These are phyloP conservation scores for Petrea volubilis DNA, from an alignment of 257 asterid species.

Conservation along the genomic window DNA sequence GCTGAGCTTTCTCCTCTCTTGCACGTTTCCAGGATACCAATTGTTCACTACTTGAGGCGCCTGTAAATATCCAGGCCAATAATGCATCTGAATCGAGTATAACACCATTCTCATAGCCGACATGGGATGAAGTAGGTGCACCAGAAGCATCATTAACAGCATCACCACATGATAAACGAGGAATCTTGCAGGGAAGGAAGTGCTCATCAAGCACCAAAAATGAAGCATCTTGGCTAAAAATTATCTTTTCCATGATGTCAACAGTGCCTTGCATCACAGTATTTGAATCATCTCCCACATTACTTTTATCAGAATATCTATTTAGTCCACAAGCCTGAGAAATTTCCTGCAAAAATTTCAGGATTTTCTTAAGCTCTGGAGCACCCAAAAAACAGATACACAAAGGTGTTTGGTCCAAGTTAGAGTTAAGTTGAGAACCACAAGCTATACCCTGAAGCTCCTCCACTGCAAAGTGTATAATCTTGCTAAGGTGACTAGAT, in stretches of 20 bases:
- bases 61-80: slow-evolving; percentile 82
- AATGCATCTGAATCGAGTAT: slow-evolving; percentile 74
- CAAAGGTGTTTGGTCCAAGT: slow-evolving; percentile 69
- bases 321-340: slow-evolving; percentile 67
- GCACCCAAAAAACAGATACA: slow-evolving; percentile 88
- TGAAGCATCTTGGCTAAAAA: slow-evolving; percentile 62
- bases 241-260: slow-evolving; percentile 62
- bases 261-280: slow-evolving; percentile 32
- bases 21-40: slow-evolving; percentile 62
- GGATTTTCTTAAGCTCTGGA: slow-evolving; percentile 75
- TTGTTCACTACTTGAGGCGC: slow-evolving; percentile 74
- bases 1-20: slow-evolving; percentile 76
- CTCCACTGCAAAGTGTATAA: slow-evolving; percentile 84
- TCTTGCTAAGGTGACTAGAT: slow-evolving; percentile 82
- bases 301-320: slow-evolving; percentile 70
- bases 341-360: slow-evolving; percentile 82
- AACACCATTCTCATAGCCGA: slow-evolving; percentile 43
- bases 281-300: slow-evolving; percentile 41
- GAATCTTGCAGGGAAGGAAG: slow-evolving; percentile 51
- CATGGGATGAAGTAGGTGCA: slow-evolving; percentile 36
- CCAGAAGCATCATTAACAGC: slow-evolving; percentile 32
- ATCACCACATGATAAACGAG: slow-evolving; percentile 33
- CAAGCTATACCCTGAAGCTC: slow-evolving; percentile 73
- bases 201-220: slow-evolving; percentile 70
- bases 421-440: slow-evolving; percentile 70